A percentile compares a stretch with the other conserved stretches of the same genome.
phyloP scores from a whole-genome alignment of 2,329 filamentous ascomycete genomes.

The Trichoderma sp. region DNA sequence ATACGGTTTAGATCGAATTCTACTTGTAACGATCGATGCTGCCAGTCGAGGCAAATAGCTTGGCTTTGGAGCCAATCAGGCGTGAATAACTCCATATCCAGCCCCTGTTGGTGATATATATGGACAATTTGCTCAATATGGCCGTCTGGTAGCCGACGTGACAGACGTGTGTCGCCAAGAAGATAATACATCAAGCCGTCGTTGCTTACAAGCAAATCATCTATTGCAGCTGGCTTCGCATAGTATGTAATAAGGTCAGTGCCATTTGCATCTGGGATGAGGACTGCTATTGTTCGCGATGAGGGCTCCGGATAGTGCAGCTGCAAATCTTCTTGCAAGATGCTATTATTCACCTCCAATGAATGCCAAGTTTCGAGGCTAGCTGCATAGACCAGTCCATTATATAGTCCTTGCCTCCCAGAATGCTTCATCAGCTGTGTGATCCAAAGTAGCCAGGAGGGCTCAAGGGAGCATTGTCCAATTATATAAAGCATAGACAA shows the following conservation, averaged over 20 bases:
- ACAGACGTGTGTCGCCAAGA: neutral
- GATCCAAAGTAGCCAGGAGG: conserved; percentile 15
- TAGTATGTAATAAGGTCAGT: neutral
- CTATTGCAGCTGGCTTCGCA: neutral
- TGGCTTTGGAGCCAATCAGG: conserved; percentile 18
- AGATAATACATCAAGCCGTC: conserved; percentile 5
- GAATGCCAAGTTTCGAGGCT: conserved; percentile 11
- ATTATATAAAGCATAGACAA: conserved; percentile 15
- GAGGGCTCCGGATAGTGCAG: neutral
- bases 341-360: conserved; percentile 4
- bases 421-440: neutral
- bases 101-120: neutral
- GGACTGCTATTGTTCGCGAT: neutral
- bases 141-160: neutral
- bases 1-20: conserved; percentile 15
- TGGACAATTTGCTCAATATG: neutral
- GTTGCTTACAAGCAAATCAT: neutral
- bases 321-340: neutral
- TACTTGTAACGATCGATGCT: conserved; percentile 7
- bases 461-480: conserved; percentile 5
- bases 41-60: neutral
- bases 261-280: neutral
- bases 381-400: conserved; percentile 3
- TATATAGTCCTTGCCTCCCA: conserved; percentile 6
- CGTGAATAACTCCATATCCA: neutral